These are phyloP conservation scores for Citrus glauca DNA, from an alignment of 345 rosid species.

Conservation along the genomic window DNA sequence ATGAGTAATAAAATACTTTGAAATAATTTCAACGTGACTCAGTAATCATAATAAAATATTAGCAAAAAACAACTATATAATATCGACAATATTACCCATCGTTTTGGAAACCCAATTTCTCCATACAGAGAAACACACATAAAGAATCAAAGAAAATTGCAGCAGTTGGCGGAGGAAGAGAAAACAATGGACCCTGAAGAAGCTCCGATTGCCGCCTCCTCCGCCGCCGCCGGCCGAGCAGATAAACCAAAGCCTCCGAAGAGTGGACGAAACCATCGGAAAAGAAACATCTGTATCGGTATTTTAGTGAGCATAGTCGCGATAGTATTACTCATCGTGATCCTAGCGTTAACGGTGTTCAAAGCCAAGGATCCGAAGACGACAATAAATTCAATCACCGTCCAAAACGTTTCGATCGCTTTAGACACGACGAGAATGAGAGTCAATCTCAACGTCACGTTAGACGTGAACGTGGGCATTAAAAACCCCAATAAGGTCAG, in stretches of 20 bases:
- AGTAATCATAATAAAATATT: neutral
- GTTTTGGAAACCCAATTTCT: neutral
- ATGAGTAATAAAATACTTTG: neutral
- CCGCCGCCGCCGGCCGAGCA: neutral
- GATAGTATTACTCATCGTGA: slow-evolving; percentile 36
- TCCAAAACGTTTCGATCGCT: slow-evolving; percentile 31
- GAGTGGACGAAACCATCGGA: neutral
- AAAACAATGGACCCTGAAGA: neutral
- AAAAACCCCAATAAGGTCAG: slow-evolving; percentile 73
- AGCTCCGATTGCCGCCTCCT: neutral
- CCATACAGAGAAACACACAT: neutral
- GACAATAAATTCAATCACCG: slow-evolving; percentile 40
- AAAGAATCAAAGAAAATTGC: neutral
- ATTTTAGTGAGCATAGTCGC: slow-evolving; percentile 14
- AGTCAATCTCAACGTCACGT: slow-evolving; percentile 43
- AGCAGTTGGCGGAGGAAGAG: neutral
- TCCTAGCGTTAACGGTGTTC: slow-evolving; percentile 65
- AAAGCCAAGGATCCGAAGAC: slow-evolving; percentile 56
- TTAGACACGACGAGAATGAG: slow-evolving; percentile 20
- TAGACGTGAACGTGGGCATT: slow-evolving; percentile 48
- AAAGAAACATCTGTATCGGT: slow-evolving; percentile 41
- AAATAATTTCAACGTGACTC: neutral
- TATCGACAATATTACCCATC: neutral
- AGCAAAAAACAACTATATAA: neutral
- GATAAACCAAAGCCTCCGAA: neutral